phyloP scores from a whole-genome alignment of 2,329 filamentous ascomycete species.

The Sordariomycetes sp. region DNA sequence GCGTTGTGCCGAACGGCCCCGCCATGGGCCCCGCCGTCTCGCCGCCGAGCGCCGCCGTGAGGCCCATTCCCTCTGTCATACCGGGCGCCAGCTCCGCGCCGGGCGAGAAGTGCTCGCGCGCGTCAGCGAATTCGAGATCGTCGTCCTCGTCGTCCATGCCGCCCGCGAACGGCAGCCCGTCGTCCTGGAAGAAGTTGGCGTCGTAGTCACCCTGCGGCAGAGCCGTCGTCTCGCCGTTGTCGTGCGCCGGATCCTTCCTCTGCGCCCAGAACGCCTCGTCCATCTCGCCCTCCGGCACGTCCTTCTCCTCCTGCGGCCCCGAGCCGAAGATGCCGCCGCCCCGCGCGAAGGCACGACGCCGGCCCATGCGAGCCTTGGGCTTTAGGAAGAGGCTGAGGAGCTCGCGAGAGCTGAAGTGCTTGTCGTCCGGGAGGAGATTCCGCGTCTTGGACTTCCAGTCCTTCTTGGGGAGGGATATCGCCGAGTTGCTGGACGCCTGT shows the following conservation, averaged over 20 bases:
- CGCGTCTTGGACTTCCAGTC: conserved; percentile 92
- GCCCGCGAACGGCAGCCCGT: conserved; percentile 58
- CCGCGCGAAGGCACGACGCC: conserved; percentile 32
- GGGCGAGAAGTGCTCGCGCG: conserved; percentile 68
- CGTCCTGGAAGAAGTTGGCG: conserved; percentile 95
- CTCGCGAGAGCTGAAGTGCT: conserved; percentile 93
- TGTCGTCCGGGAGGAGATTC: conserved; percentile 92
- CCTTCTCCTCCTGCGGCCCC: conserved; percentile 22
- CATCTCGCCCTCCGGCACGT: conserved; percentile 62
- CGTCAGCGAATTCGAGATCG: conserved; percentile 71
- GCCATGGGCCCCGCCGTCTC: conserved; percentile 34
- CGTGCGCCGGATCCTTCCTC: conserved; percentile 43
- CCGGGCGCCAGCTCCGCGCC: conserved; percentile 39
- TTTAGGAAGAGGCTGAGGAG: conserved; percentile 87
- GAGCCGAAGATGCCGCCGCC: conserved; percentile 31
- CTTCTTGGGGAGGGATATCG: conserved; percentile 80
- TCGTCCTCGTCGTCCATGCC: conserved; percentile 51
- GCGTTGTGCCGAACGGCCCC: conserved; percentile 51
- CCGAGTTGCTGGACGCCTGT: conserved; percentile 65
- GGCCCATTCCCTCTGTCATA: conserved; percentile 32
- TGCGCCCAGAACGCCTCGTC: conserved; percentile 94
- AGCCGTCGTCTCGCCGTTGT: conserved; percentile 39
- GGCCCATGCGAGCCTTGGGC: conserved; percentile 75
- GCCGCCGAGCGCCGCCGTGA: conserved; percentile 38
- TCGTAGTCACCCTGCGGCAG: conserved; percentile 73